A percentile compares a stretch with the other conserved stretches of the same genome.
These are phyloP conservation scores for Pyrenula massariospora DNA, from an alignment of 495 filamentous ascomycete species.

Conservation along the genomic window DNA sequence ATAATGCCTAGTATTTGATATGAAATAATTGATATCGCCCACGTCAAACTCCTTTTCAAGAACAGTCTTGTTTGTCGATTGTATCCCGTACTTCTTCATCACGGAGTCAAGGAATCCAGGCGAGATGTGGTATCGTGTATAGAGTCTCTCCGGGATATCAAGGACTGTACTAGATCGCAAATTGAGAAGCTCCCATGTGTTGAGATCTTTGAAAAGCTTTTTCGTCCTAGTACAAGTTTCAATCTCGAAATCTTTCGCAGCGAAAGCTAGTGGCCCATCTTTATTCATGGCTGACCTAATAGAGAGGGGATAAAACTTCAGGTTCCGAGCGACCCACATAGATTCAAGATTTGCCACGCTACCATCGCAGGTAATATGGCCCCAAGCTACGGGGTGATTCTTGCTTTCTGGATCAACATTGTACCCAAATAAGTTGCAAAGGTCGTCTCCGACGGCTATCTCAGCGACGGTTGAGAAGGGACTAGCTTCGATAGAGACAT, in stretches of 20 bases:
- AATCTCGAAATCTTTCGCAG: conserved; percentile 21
- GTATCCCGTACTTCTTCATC: conserved; percentile 25
- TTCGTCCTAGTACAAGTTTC: conserved; percentile 17
- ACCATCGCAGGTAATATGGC: conserved; percentile 31
- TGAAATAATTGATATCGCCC: conserved; percentile 14
- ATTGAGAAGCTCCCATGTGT: conserved; percentile 36
- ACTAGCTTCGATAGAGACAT: conserved; percentile 31
- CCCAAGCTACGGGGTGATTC: conserved; percentile 17
- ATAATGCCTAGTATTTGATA: conserved; percentile 28
- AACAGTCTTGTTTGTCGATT: conserved; percentile 24
- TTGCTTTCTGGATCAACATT: conserved; percentile 12
- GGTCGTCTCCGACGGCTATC: conserved; percentile 27
- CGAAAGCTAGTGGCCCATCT: conserved; percentile 16
- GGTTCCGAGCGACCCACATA: conserved; percentile 32
- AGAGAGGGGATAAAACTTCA: conserved; percentile 36
- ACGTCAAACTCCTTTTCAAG: conserved; percentile 20
- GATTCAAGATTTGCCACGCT: conserved; percentile 36
- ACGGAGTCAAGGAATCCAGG: conserved; percentile 15
- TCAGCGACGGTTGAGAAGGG: conserved; percentile 28
- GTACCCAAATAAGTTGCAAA: conserved; percentile 33
- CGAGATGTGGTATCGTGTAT: conserved; percentile 24
- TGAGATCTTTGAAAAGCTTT: conserved; percentile 23
- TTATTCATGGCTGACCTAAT: conserved; percentile 22
- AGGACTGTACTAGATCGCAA: conserved; percentile 23
- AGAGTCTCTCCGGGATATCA: conserved; percentile 24